These are phyloP conservation scores for Carex scoparia DNA, from an alignment of 176 grass and related monocot species.

Conservation along the genomic window DNA sequence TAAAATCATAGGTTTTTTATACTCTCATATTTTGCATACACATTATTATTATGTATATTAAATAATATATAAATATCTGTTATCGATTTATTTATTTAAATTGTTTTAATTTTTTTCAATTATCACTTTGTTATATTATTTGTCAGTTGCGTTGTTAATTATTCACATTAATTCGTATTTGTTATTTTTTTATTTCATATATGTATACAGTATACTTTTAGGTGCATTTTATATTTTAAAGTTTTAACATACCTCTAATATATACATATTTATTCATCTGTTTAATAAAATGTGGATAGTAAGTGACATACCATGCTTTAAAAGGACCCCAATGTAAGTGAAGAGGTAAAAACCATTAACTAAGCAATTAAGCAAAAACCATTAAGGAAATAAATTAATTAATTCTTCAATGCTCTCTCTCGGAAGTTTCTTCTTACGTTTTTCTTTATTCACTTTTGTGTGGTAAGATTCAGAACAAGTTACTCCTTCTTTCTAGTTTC, in stretches of 20 bases:
- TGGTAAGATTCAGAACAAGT: background rate
- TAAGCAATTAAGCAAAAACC: background rate
- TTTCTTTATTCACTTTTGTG: background rate
- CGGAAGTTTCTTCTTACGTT: background rate
- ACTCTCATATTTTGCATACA: no score
- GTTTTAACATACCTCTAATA: background rate
- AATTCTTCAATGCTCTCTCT: background rate
- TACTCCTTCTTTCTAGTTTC: background rate
- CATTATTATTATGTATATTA: no score
- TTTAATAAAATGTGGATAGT: background rate
- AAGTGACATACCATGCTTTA: background rate
- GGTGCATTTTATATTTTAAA: background rate
- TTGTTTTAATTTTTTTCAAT: no score
- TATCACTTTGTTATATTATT: no score
- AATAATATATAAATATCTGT: no score
- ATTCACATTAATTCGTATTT: no score
- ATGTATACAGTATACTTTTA: background rate
- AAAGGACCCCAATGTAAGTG: background rate
- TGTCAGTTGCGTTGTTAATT: no score
- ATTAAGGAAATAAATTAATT: background rate
- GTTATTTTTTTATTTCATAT: background rate
- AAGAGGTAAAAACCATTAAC: background rate
- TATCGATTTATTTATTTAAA: no score
- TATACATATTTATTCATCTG: background rate
- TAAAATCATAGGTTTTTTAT: no score